Evolutionary conservation across 2,329 filamentous ascomycete species (phyloP).

Genomic region (Trichoderma endophyticum): DNA sequence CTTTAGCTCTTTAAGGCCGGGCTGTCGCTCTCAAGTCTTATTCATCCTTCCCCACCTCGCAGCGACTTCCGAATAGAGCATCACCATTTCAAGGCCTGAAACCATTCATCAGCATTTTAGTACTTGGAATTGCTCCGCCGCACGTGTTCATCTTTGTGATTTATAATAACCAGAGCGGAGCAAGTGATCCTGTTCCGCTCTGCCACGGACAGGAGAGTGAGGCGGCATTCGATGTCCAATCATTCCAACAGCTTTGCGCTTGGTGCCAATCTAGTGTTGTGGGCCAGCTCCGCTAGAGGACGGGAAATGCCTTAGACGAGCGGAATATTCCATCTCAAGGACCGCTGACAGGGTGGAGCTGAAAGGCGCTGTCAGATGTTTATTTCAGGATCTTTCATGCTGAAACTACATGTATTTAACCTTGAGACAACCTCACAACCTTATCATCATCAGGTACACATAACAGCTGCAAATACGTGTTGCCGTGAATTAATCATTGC

Average conservation of each 20-base stretch:
- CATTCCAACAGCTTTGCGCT: neutral
- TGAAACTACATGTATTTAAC: neutral
- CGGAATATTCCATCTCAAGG: neutral
- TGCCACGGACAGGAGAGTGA: neutral
- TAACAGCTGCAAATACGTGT: accelerated
- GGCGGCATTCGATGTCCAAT: neutral
- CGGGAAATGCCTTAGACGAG: neutral
- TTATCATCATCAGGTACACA: neutral
- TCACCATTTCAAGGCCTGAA: neutral
- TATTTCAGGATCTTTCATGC: too few species aligned
- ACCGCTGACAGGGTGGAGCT: neutral
- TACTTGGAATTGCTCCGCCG: neutral
- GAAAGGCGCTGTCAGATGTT: neutral
- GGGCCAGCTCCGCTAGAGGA: neutral
- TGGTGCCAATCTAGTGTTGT: neutral
- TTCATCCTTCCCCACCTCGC: neutral
- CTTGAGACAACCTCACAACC: neutral
- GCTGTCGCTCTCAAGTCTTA: neutral
- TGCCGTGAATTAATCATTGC: neutral
- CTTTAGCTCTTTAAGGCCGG: constrained; percentile 10
- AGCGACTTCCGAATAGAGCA: constrained; percentile 2
- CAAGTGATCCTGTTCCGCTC: neutral
- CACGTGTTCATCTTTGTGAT: neutral
- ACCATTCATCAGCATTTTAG: neutral
- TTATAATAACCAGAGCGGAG: neutral